A percentile compares a stretch with the other conserved stretches of the same genome.
These are phyloP conservation scores for Tilletia indica DNA, from an alignment of 1,284 basidiomycete species.

Conservation along the genomic window DNA sequence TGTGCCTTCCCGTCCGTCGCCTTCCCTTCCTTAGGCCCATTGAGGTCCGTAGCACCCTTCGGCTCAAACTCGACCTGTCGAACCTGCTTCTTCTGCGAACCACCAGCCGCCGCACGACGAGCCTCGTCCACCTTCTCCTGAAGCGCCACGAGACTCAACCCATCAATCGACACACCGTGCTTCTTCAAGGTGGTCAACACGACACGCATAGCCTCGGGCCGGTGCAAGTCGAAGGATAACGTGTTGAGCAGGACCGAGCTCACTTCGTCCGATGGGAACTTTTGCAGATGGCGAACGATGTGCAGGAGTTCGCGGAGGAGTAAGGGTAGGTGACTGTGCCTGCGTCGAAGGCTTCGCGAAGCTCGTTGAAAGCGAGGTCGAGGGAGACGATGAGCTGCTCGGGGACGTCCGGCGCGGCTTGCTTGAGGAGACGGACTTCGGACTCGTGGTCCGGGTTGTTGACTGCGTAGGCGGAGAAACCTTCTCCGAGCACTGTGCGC, in stretches of 20 bases:
- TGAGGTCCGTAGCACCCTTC: conserved; percentile 38
- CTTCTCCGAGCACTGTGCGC: conserved; percentile 40
- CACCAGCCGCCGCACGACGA: conserved; percentile 23
- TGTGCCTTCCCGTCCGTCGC: conserved; percentile 51
- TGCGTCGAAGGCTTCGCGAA: conserved; percentile 54
- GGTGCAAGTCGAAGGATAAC: conserved; percentile 56
- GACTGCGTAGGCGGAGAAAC: conserved; percentile 54
- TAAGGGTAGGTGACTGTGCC: conserved; percentile 55
- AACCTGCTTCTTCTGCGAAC: conserved; percentile 41
- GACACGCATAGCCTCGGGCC: conserved; percentile 54
- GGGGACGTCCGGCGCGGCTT: conserved; percentile 50
- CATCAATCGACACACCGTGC: conserved; percentile 44
- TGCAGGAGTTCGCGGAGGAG: conserved; percentile 56
- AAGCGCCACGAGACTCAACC: conserved; percentile 43
- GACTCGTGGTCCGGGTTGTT: conserved; percentile 55
- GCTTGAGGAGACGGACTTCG: conserved; percentile 52
- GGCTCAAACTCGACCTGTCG: conserved; percentile 37
- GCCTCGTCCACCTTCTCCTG: conserved; percentile 32
- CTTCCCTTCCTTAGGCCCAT: conserved; percentile 55
- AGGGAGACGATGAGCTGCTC: conserved; percentile 46
- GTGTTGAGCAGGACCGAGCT: conserved; percentile 55
- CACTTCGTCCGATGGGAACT: conserved; percentile 54
- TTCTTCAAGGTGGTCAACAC: conserved; percentile 48
- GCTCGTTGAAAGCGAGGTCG: conserved; percentile 55
- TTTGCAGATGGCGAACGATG: conserved; percentile 55